Evolutionary conservation across 2,329 filamentous ascomycete species (phyloP).

Genomic region (Penicillium psychrosexuale): DNA sequence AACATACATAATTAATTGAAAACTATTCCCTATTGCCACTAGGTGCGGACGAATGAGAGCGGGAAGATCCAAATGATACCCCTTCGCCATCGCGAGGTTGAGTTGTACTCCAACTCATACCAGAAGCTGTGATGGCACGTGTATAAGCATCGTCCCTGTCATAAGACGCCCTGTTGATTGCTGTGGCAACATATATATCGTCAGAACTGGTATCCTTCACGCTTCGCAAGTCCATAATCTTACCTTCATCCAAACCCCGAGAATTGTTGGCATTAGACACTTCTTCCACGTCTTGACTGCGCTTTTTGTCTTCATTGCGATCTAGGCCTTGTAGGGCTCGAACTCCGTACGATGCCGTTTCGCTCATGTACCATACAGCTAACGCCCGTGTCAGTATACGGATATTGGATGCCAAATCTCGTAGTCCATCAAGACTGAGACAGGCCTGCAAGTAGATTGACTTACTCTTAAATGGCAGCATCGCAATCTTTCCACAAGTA

Average conservation of each 20-base stretch:
- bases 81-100: not conserved
- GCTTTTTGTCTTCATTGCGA: not conserved
- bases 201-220: not conserved
- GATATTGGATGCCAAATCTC: not conserved
- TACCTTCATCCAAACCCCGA: not conserved
- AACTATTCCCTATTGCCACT: not conserved
- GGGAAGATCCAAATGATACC: not conserved
- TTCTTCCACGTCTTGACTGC: not conserved
- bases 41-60: not conserved
- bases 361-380: constrained; percentile 11
- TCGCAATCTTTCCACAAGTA: constrained; percentile 6
- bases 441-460: not conserved
- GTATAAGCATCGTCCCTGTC: not conserved
- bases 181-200: not conserved
- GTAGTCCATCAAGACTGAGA: not conserved
- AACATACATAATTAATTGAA: too few relatives aligned
- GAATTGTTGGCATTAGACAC: not conserved
- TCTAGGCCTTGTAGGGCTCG: not conserved
- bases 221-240: not conserved
- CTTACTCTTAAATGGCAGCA: constrained; percentile 9
- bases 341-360: constrained; percentile 6
- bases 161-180: not conserved
- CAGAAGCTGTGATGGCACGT: not conserved
- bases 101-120: not conserved
- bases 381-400: not conserved